Evolutionary conservation across 108 stramenopile species (phyloP), one percentile per base, ranked within the genome.

Genomic region (Nitzschia sp.): DNA sequence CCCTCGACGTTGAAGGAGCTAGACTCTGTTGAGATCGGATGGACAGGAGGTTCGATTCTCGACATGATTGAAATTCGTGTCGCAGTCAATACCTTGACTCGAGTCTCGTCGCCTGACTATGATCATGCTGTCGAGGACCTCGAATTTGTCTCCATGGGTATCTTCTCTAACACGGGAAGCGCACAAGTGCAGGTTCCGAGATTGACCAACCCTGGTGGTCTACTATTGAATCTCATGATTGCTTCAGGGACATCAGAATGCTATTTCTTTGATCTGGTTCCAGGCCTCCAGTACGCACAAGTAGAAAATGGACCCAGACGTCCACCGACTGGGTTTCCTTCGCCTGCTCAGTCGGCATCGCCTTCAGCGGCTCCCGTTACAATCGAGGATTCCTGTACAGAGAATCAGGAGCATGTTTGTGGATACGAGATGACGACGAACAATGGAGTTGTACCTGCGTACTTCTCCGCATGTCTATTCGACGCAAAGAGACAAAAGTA

Each of bases 191-290:
- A 28, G 15, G 33, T 58, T 1, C 57, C 57, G n/a, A 17, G 33
- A 58, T 15, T 58, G 28, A 34, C n/a, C 15, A 58, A 32, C 32
- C 57, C 57, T 2, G n/a, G 15, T 32, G 31, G 29, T 3, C 33
- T 58, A n/a, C 57, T 29, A 0, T 33, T 58, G 57, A 58, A 58
- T 21, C 32, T 58, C 31, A 58, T 58, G 57, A 21, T 58, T 32
- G 30, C 30, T 8, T 58, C 57, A 33, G 57, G 57, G 15, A n/a
- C 11, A 1, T 19, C 27, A 11, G 28, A 34, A 21, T 58, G 57
- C 3, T 58, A 58, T 32, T 58, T 58, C 30, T 58, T 58, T 21
- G 30, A 32, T 4, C 21, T 58, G 32, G 57, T 31, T 2, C 2
- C 57, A n/a, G 57, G 31, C 13, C 25, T 58, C 15, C 16, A n/a